These are phyloP conservation scores for Lentinus polychrous DNA, from an alignment of 1,284 basidiomycete species.

Conservation along the genomic window DNA sequence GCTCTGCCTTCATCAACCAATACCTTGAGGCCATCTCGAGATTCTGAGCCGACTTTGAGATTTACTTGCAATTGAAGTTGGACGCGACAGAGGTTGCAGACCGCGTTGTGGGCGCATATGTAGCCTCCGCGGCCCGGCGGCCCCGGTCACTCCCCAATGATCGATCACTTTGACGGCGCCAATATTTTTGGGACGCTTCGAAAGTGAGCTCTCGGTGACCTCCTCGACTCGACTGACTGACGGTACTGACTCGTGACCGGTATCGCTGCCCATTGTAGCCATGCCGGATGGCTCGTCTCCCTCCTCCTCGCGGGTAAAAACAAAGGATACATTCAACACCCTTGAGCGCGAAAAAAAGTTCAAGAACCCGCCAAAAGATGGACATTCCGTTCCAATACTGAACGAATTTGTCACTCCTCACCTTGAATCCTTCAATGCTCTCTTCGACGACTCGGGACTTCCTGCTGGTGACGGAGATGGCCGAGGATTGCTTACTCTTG, in stretches of 20 bases:
- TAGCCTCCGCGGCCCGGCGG: slow-evolving; percentile 19
- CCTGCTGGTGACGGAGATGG: slow-evolving; percentile 70
- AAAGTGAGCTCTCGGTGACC: slow-evolving; percentile 5
- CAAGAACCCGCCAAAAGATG: slow-evolving; percentile 66
- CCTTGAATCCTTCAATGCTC: slow-evolving; percentile 93
- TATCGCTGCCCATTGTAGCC: too few relatives aligned
- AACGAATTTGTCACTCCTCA: slow-evolving; percentile 94
- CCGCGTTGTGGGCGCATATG: slow-evolving; percentile 6
- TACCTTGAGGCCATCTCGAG: slow-evolving; percentile 24
- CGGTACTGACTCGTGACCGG: too few relatives aligned
- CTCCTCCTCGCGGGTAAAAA: slow-evolving; percentile 14
- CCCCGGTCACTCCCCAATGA: slow-evolving; percentile 19
- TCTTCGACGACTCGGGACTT: slow-evolving; percentile 82
- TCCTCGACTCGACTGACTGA: too few relatives aligned
- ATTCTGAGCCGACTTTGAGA: too few relatives aligned
- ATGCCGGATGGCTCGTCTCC: slow-evolving; percentile 29
- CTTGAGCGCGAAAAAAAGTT: slow-evolving; percentile 80
- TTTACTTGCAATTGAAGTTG: too few relatives aligned
- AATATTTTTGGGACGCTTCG: slow-evolving; percentile 15
- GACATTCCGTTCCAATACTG: slow-evolving; percentile 74
- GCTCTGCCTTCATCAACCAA: slow-evolving; percentile 93
- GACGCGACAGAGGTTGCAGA: too few relatives aligned
- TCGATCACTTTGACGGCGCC: slow-evolving; percentile 15
- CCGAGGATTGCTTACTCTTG: slow-evolving; percentile 76
- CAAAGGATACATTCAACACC: slow-evolving; percentile 69